Evolutionary conservation across 345 rosid species (phyloP), one percentile per base, ranked within the genome.

Genomic region (Angophora floribunda): DNA sequence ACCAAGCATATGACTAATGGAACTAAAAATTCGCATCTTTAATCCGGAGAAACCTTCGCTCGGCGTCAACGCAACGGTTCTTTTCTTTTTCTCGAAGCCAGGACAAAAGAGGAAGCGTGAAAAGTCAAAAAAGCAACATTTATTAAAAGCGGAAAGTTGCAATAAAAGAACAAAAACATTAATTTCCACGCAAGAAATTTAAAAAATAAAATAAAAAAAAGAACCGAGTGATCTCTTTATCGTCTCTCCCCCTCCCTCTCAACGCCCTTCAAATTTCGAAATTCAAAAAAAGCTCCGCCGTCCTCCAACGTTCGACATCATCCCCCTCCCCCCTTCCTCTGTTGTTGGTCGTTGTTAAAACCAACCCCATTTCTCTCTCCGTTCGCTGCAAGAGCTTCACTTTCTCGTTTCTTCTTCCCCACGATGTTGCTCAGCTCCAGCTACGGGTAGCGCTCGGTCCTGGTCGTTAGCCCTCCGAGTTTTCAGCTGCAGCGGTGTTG

Each of bases 181-280:
- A 57, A 22, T 47, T 47, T 5, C 79, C 3, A 52, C 86, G 44
- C 86, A 11, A 85, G 13, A 50, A 49, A 10, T 55, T 55, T 55
- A 28, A 44, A 86, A 10, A 86, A 30, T 15, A 16, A 8, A 7
- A 67, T 10, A 67, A 32, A 30, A 67, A 7, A 8, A 7, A 67
- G 21, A 67, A 32, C 44, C 19, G 13, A 19, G 26, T 26, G 6
- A 17, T 85, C 55, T 32, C 47, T 52, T 78, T 28, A 47, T 55
- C 65, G 44, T 45, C n/a, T 80, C 50, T 0, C 44, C 36, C 15
- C 32, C 84, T 55, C 61, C 80, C 63, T 80, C 85, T 49, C 63
- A n/a, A 26, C 85, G 45, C 26, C 44, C 84, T 89, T 75, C 57
- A 89, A 89, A 86, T 86, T 89, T 87, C 88, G 87, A 86, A 89